phyloP scores from a whole-genome alignment of 257 asterid genomes.

The Mentha longifolia region DNA sequence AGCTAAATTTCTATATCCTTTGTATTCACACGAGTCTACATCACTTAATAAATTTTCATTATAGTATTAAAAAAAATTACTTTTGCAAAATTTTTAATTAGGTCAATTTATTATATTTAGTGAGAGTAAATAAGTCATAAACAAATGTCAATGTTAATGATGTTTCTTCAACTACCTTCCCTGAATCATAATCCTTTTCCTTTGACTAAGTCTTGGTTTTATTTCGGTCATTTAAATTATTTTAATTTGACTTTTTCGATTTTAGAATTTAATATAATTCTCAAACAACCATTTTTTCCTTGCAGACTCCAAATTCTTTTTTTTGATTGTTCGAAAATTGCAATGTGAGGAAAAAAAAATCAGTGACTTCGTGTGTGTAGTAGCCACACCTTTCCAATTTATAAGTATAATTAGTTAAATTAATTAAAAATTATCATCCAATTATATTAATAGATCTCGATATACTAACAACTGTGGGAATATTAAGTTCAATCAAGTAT shows the following conservation, averaged over 20 bases:
- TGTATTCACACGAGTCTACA: background rate
- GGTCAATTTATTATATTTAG: background rate
- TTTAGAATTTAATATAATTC: background rate
- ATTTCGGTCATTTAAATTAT: background rate
- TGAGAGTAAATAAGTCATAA: background rate
- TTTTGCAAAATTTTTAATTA: no score
- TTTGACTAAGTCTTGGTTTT: conserved; percentile 3
- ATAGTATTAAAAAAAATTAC: no score
- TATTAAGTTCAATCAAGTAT: background rate
- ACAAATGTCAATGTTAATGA: conserved; percentile 10
- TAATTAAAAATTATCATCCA: background rate
- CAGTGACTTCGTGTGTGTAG: background rate
- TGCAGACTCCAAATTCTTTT: background rate
- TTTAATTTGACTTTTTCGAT: background rate
- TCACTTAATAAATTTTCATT: no score
- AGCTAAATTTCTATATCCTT: background rate
- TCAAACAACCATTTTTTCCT: background rate
- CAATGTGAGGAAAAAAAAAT: background rate
- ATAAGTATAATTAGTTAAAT: background rate
- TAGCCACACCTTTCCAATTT: background rate
- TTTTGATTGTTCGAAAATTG: background rate
- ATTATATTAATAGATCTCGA: background rate
- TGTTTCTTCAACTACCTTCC: conserved; percentile 26
- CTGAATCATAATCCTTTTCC: background rate
- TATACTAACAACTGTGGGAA: conserved; percentile 11